A percentile compares a stretch with the other conserved stretches of the same genome.
Evolutionary conservation across 257 asterid species (phyloP).

Genomic region (Phtheirospermum japonicum): DNA sequence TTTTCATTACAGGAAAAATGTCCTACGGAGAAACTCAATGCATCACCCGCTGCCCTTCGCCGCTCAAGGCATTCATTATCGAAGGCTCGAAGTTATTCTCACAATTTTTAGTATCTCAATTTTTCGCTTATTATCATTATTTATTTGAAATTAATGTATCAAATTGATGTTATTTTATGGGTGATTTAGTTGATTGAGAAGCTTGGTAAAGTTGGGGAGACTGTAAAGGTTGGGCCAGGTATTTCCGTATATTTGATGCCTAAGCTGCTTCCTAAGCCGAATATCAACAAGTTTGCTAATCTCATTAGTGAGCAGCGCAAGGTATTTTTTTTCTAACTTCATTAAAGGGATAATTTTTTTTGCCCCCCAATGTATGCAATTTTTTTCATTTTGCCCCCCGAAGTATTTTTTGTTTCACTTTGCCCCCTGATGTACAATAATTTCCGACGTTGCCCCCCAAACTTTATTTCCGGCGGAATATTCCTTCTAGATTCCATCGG

Average conservation of each 20-base stretch:
- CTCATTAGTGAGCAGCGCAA: conserved; percentile 69
- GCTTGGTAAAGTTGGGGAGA: too few relatives aligned
- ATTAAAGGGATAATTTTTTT: not conserved
- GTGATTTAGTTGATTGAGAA: conserved; percentile 55
- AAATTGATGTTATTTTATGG: not conserved
- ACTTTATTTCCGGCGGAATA: too few relatives aligned
- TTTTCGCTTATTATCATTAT: not conserved
- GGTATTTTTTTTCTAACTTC: not conserved
- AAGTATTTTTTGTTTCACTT: too few relatives aligned
- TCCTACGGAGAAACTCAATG: conserved; percentile 42
- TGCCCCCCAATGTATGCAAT: too few relatives aligned
- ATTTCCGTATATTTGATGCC: conserved; percentile 97
- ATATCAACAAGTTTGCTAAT: conserved; percentile 75
- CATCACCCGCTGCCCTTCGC: conserved; percentile 53
- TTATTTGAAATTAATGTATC: not conserved
- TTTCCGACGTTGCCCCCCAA: too few relatives aligned
- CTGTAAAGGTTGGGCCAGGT: too few relatives aligned
- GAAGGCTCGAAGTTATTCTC: conserved; percentile 58
- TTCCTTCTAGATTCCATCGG: too few relatives aligned
- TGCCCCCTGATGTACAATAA: too few relatives aligned
- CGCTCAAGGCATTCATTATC: conserved; percentile 54
- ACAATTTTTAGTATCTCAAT: conserved; percentile 42
- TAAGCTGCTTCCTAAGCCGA: conserved; percentile 79
- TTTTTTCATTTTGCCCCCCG: conserved; percentile 18
- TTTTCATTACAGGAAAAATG: conserved; percentile 41